Base-by-base conservation (phyloP, 106 monocot genomes). In the Posidonia australis region DNA sequence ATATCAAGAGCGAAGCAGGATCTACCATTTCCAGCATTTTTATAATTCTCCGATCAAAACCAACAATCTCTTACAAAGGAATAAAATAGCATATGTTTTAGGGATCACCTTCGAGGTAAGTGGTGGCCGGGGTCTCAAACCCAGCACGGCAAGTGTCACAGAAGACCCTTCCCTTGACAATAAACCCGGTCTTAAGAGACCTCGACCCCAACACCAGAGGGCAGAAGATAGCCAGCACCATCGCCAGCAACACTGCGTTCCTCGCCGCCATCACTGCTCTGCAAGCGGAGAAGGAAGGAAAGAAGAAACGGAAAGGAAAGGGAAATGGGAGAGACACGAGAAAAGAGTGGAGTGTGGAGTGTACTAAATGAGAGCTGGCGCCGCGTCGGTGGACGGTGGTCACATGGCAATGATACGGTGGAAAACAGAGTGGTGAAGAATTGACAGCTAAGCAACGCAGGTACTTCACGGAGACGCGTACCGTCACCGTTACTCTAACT, bases 81-180 rank as follows among this genome's bases (percentile, higher is more conserved):
- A 7, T 4, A 7, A 36, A 7, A 36, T 2, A 36, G 2, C 36
- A 36, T 4, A 7, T 36, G 36, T 4, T 82, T 78, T 67, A 86
- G 7, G 36, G 36, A 7, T 36, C 7, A 36, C 36, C 36, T 36
- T 2, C 36, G 7, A 36, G 2, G 36, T 84, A 82, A 69, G 93
- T 90, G 74, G 84, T 72, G 44, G 76, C 78, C 45, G 90, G 84
- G 2, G 94, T 96, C 80, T 96, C 94, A 51, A 84, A 96, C 2
- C 94, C 90, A 29, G 78, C 79, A 5, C 26, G 68, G 70, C 94
- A 90, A 5, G 86, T 84, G 61, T 96, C 94, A 70, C 94, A 94
- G 80, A 84, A 94, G 9, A 94, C 84, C 53, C 77, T 71, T 6
- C 90, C 94, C 55, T 67, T 61, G 30, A 94, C 89, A 11, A 69